Conservation (phyloP, 805 yeast species). For the Barnettozyma botsteinii region DNA sequence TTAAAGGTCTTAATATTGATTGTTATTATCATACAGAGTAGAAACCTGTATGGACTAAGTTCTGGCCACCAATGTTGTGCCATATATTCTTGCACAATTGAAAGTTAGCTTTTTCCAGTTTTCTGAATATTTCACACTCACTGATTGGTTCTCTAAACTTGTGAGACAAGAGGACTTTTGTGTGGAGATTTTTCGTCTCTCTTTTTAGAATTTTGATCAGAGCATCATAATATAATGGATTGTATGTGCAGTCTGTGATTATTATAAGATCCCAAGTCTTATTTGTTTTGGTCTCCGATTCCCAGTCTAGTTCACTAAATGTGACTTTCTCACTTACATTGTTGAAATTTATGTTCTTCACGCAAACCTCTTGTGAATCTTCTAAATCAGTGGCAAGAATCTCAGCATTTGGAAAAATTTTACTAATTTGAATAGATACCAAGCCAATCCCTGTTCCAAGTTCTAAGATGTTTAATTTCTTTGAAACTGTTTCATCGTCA, state of each 20-base stretch:
- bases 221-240: conserved; percentile 33
- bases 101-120: conserved; percentile 8
- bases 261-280: conserved; percentile 33
- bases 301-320: conserved; percentile 36
- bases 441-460: conserved; percentile 41
- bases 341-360: conserved; percentile 25
- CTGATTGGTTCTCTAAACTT: conserved; percentile 25
- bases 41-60: conserved; percentile 20
- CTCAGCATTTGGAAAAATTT: conserved; percentile 13
- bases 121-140: conserved; percentile 22
- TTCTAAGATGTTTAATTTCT: conserved; percentile 27
- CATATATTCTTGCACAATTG: conserved; percentile 15
- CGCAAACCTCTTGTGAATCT: conserved; percentile 34
- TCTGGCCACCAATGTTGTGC: conserved; percentile 13
- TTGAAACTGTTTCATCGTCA: not conserved
- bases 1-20: too few species aligned
- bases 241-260: conserved; percentile 39
- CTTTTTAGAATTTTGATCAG: conserved; percentile 27
- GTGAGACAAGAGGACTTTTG: conserved; percentile 19
- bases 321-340: conserved; percentile 6
- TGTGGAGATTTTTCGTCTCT: conserved; percentile 9
- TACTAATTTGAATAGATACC: conserved; percentile 29
- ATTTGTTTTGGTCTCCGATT: conserved; percentile 13
- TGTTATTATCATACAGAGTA: conserved; percentile 4
- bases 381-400: conserved; percentile 32